A percentile compares a stretch with the other conserved stretches of the same genome.
Conservation (phyloP, 805 yeast genomes). For the Kuraishia hungarica region DNA sequence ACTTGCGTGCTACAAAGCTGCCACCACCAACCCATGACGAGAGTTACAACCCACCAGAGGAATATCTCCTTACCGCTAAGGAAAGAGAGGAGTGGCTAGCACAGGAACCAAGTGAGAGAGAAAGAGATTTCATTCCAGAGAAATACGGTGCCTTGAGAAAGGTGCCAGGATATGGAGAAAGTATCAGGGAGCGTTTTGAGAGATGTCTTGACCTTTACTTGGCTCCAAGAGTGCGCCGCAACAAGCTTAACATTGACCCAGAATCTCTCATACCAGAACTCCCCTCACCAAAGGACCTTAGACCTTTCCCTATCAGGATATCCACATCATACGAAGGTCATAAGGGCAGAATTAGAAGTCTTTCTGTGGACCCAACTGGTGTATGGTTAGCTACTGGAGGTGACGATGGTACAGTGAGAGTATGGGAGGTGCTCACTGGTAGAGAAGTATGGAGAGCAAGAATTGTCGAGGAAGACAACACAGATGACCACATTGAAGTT, state of each 20-base stretch:
- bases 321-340: constrained; percentile 85
- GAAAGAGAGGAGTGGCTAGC: constrained; percentile 67
- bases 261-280: constrained; percentile 92
- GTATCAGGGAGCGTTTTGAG: constrained; percentile 86
- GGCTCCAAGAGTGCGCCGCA: constrained; percentile 92
- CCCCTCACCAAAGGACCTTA: constrained; percentile 92
- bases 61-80: constrained; percentile 74
- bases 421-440: constrained; percentile 97
- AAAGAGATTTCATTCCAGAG: constrained; percentile 70
- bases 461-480: constrained; percentile 36
- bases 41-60: constrained; percentile 96
- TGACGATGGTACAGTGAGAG: constrained; percentile 89
- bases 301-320: constrained; percentile 92
- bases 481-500: constrained; percentile 71
- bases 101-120: constrained; percentile 69
- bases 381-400: constrained; percentile 96
- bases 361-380: constrained; percentile 84
- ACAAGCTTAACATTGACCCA: constrained; percentile 89
- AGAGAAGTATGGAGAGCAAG: constrained; percentile 74
- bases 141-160: constrained; percentile 76
- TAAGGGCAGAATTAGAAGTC: constrained; percentile 67
- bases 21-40: constrained; percentile 97
- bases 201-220: constrained; percentile 87
- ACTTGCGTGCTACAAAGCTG: constrained; percentile 86
- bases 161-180: constrained; percentile 88